Evolutionary conservation across 1,139 yeast genomes (phyloP).

Genomic region (Suhomyces yuchorum): DNA sequence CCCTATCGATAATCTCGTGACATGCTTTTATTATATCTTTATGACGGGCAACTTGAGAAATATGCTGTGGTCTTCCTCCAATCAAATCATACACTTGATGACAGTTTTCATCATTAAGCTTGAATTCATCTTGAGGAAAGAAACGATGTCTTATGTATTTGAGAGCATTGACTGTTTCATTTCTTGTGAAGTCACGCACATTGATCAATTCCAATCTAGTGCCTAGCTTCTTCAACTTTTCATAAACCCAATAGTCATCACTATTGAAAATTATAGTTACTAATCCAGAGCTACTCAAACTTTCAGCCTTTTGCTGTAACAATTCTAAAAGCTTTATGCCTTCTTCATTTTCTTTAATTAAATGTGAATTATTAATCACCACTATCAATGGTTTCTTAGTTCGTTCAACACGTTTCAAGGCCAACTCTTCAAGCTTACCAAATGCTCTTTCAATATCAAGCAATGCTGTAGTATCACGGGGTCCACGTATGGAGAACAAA

Average conservation of each 20-base stretch:
- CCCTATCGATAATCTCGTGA: constrained; percentile 72
- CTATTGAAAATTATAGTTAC: constrained; percentile 77
- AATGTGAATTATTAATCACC: constrained; percentile 73
- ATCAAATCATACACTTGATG: constrained; percentile 65
- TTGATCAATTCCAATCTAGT: constrained; percentile 75
- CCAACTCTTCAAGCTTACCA: constrained; percentile 72
- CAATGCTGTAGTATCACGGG: constrained; percentile 81
- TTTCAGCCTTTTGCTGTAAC: constrained; percentile 81
- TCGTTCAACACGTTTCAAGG: constrained; percentile 48
- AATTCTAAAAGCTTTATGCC: constrained; percentile 73
- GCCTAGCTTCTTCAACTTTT: constrained; percentile 69
- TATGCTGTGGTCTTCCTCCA: constrained; percentile 86
- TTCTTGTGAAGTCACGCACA: constrained; percentile 63
- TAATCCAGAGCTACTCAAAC: constrained; percentile 73
- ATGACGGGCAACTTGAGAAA: constrained; percentile 73
- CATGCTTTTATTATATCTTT: constrained; percentile 63
- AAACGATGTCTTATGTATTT: constrained; percentile 52
- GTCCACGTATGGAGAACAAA: constrained; percentile 79
- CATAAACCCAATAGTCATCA: constrained; percentile 88
- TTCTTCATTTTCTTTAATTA: constrained; percentile 71
- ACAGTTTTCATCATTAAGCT: constrained; percentile 39
- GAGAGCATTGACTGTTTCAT: constrained; percentile 59
- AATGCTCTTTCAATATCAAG: constrained; percentile 84
- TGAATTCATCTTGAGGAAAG: constrained; percentile 35
- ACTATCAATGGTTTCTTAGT: constrained; percentile 58